These are phyloP conservation scores for Pleurotus djamor DNA, from an alignment of 768 basidiomycete species.

Conservation along the genomic window DNA sequence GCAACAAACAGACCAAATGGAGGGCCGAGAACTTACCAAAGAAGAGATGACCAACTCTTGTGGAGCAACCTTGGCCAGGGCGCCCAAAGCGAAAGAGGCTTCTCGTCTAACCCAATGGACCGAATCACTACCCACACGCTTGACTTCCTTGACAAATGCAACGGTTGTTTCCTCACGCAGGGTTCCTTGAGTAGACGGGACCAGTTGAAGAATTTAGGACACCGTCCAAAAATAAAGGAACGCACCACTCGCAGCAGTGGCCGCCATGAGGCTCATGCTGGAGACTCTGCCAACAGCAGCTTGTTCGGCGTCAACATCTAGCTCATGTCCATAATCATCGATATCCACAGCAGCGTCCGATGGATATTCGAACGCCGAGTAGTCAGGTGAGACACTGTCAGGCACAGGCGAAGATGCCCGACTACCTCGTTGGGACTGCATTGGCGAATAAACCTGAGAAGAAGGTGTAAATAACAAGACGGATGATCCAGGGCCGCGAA, in stretches of 20 bases:
- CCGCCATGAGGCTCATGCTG: slow-evolving; percentile 92
- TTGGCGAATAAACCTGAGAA: slow-evolving; percentile 1
- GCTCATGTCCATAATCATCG: slow-evolving; percentile 24
- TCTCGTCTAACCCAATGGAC: slow-evolving; percentile 82
- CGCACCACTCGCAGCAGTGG: slow-evolving; percentile 66
- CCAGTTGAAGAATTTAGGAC: too few species aligned
- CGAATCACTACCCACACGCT: slow-evolving; percentile 60
- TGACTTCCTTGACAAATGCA: slow-evolving; percentile 74
- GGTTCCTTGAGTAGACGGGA: slow-evolving; percentile 41
- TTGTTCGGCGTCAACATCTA: slow-evolving; percentile 58
- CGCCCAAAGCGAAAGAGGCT: slow-evolving; percentile 85
- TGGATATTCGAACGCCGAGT: not conserved
- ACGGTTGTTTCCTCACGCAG: slow-evolving; percentile 52
- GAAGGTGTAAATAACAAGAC: slow-evolving; percentile 5
- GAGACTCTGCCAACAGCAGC: slow-evolving; percentile 84
- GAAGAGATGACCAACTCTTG: slow-evolving; percentile 63
- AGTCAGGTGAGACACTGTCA: not conserved
- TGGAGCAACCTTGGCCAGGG: slow-evolving; percentile 86
- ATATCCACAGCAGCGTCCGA: not conserved
- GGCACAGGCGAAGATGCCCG: not conserved
- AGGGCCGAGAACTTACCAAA: slow-evolving; percentile 42
- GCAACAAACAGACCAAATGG: slow-evolving; percentile 2
- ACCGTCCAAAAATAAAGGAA: slow-evolving; percentile 2
- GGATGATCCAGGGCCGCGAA: slow-evolving; percentile 3
- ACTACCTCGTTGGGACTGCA: not conserved